Conservation (phyloP, 2,329 filamentous ascomycete species). For the Ophidiomyces ophidiicola region DNA sequence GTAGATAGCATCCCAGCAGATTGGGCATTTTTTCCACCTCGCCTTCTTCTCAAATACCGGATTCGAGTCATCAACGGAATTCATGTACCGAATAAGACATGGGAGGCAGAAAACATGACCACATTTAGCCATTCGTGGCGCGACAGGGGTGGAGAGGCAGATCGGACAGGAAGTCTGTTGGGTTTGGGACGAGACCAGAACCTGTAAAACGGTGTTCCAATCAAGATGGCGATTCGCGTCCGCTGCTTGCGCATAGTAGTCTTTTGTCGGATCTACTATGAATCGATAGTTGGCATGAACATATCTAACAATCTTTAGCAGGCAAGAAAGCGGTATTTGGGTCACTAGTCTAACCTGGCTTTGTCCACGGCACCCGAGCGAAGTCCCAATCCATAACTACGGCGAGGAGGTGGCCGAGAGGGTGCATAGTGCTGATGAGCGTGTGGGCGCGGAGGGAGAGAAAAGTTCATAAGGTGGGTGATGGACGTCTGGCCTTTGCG, state of each 20-base stretch:
- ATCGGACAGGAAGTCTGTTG: slow-evolving; percentile 87
- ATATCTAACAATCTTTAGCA: slow-evolving; percentile 41
- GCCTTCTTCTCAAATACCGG: slow-evolving; percentile 53
- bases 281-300: slow-evolving; percentile 97
- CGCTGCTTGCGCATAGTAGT: slow-evolving; percentile 66
- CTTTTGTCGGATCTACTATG: slow-evolving; percentile 69
- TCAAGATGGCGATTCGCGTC: slow-evolving; percentile 84
- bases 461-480: slow-evolving; percentile 90
- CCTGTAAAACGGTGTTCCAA: slow-evolving; percentile 81
- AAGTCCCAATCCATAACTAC: slow-evolving; percentile 68
- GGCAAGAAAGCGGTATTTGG: slow-evolving; percentile 8
- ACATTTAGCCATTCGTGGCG: slow-evolving; percentile 91
- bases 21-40: slow-evolving; percentile 88
- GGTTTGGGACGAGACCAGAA: slow-evolving; percentile 79
- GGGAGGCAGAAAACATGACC: slow-evolving; percentile 94
- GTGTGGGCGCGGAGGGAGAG: slow-evolving; percentile 61
- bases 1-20: slow-evolving; percentile 90
- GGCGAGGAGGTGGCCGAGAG: slow-evolving; percentile 47
- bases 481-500: slow-evolving; percentile 93
- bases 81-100: slow-evolving; percentile 91
- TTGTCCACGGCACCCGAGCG: slow-evolving; percentile 85
- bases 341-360: slow-evolving; percentile 49
- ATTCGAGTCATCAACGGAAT: slow-evolving; percentile 57
- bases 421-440: slow-evolving; percentile 41
- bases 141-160: slow-evolving; percentile 82